Evolutionary conservation across 1,284 basidiomycete genomes (phyloP).

Genomic region (Marasmius fiardii): DNA sequence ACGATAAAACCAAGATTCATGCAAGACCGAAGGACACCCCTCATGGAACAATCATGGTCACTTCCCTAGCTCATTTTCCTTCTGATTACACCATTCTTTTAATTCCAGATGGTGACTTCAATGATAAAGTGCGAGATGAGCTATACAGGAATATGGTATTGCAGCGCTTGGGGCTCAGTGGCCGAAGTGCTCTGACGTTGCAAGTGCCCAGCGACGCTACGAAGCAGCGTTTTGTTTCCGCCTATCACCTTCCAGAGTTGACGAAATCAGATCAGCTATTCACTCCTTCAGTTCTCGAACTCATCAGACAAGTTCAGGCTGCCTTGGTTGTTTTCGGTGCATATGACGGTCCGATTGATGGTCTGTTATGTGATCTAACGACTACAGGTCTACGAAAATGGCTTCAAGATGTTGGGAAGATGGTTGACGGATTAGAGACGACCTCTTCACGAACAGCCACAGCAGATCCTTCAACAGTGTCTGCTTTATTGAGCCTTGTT

Average conservation of each 20-base stretch:
- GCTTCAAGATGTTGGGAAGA: slow-evolving; percentile 62
- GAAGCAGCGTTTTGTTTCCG: slow-evolving; percentile 70
- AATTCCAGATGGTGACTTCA: slow-evolving; percentile 66
- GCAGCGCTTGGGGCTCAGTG: slow-evolving; percentile 73
- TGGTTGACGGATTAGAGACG: slow-evolving; percentile 37
- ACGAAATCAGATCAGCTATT: slow-evolving; percentile 39
- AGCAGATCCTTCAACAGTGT: slow-evolving; percentile 66
- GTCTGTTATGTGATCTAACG: slow-evolving; percentile 72
- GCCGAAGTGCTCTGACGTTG: slow-evolving; percentile 70
- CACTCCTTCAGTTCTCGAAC: slow-evolving; percentile 62
- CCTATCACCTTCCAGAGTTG: slow-evolving; percentile 52
- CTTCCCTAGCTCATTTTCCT: slow-evolving; percentile 80
- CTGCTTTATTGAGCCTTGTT: slow-evolving; percentile 66
- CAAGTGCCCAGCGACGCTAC: slow-evolving; percentile 75
- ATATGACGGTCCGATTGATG: slow-evolving; percentile 39
- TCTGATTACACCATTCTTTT: slow-evolving; percentile 80
- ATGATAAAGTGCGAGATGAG: slow-evolving; percentile 50
- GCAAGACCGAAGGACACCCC: slow-evolving; percentile 68
- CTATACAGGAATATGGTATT: slow-evolving; percentile 78
- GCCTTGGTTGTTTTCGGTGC: slow-evolving; percentile 69
- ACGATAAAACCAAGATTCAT: slow-evolving; percentile 59
- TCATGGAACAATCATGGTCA: slow-evolving; percentile 71
- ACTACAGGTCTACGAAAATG: slow-evolving; percentile 66
- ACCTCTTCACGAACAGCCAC: slow-evolving; percentile 53
- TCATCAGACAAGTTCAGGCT: slow-evolving; percentile 70